phyloP scores from a whole-genome alignment of 495 filamentous ascomycete species.

The Penicillium cinerascens region DNA sequence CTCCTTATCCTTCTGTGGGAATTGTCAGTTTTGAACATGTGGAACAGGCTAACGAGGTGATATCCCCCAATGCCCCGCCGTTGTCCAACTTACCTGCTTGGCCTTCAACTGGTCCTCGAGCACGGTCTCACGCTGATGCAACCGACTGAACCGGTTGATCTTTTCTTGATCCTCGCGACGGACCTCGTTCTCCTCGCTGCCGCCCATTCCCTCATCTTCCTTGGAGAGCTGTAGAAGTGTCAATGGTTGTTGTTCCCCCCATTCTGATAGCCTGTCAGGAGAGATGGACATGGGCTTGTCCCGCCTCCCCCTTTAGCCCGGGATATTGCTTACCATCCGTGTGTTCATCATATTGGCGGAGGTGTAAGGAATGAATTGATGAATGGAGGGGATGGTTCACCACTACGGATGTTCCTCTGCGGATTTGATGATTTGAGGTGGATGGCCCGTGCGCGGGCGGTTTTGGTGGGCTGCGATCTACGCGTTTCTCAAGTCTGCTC shows the following conservation, averaged over 20 bases:
- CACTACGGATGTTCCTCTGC: slow-evolving; percentile 1
- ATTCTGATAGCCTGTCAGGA: neutral
- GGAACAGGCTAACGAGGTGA: no score
- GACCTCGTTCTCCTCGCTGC: slow-evolving; percentile 79
- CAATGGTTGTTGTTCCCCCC: neutral
- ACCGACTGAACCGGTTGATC: slow-evolving; percentile 94
- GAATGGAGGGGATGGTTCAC: neutral
- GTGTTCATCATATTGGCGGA: slow-evolving; percentile 38
- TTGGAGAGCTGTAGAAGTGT: slow-evolving; percentile 66
- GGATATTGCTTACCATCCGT: slow-evolving; percentile 36
- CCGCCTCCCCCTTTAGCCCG: neutral
- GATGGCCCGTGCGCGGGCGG: slow-evolving; percentile 23
- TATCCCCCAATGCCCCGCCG: neutral
- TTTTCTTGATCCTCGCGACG: slow-evolving; percentile 96
- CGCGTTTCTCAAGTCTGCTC: neutral
- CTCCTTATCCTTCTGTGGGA: slow-evolving; percentile 88
- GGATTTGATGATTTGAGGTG: slow-evolving; percentile 8
- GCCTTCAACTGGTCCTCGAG: slow-evolving; percentile 77
- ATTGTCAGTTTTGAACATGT: neutral
- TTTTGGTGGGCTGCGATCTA: neutral
- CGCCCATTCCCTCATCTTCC: slow-evolving; percentile 73
- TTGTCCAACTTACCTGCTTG: slow-evolving; percentile 65
- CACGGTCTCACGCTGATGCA: slow-evolving; percentile 78
- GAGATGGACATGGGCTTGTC: neutral
- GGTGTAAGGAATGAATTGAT: neutral